Conservation (phyloP, 805 yeast species). For the Saccharomycopsis microspora region DNA sequence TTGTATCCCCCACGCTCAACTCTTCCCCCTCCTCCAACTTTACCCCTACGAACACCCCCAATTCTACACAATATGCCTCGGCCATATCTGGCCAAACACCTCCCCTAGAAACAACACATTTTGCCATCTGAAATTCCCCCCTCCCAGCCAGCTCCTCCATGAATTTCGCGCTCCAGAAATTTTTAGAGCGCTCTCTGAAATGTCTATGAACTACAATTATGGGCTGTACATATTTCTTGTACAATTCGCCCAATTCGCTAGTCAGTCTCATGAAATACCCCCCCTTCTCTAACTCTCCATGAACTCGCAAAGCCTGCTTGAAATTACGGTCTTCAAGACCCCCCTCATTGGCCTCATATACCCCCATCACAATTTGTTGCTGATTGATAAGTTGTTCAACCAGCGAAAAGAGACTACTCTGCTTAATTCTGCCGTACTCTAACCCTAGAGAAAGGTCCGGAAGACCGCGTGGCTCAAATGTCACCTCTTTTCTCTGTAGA, state of each 20-base stretch:
- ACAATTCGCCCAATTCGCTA: conserved; percentile 1
- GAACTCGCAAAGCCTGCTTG: not conserved
- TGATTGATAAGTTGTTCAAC: conserved; percentile 26
- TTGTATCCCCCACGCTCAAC: conserved; percentile 13
- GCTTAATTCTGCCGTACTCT: conserved; percentile 23
- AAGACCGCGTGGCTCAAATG: conserved; percentile 3
- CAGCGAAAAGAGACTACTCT: conserved; percentile 17
- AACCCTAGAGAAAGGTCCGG: conserved; percentile 20
- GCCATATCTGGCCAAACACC: conserved; percentile 7
- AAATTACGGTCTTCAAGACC: not conserved
- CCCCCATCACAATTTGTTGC: conserved; percentile 24
- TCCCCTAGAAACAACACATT: conserved; percentile 10
- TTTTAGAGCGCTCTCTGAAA: not conserved
- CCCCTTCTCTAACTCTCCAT: not conserved
- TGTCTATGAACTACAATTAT: conserved; percentile 1
- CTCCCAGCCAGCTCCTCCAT: not conserved
- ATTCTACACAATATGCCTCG: conserved; percentile 11
- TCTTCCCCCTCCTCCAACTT: conserved; percentile 1
- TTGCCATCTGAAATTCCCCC: no score
- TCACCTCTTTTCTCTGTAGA: conserved; percentile 18
- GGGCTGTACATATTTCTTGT: conserved; percentile 7
- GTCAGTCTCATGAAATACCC: not conserved
- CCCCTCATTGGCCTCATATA: not conserved
- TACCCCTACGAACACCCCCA: conserved; percentile 10
- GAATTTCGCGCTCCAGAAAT: conserved; percentile 9